A percentile compares a stretch with the other conserved stretches of the same genome.
Evolutionary conservation across 352 stramenopile genomes (phyloP).

Genomic region (Phytopythium kandeliae): DNA sequence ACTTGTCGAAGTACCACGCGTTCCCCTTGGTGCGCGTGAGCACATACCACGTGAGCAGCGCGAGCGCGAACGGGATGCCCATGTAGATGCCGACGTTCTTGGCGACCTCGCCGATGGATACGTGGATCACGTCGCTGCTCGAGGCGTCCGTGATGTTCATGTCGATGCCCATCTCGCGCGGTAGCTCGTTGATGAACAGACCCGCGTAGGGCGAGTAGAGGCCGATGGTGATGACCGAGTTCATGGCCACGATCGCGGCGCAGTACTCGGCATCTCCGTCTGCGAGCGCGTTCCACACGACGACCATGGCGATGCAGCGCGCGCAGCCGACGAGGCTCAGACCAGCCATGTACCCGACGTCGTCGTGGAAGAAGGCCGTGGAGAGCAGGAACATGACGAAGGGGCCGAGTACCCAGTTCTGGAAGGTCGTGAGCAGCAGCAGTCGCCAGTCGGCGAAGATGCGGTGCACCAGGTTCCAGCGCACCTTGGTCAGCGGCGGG

Average conservation of each 20-base stretch:
- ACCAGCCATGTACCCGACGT: conserved; percentile 48
- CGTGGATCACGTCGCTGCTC: conserved; percentile 21
- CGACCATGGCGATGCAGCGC: conserved; percentile 71
- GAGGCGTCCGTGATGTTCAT: conserved; percentile 11
- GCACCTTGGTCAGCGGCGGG: conserved; percentile 38
- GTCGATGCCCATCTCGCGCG: conserved; percentile 26
- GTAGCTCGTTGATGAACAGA: conserved; percentile 51
- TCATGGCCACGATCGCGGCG: conserved; percentile 59
- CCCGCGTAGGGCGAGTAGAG: conserved; percentile 55
- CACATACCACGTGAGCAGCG: conserved; percentile 27
- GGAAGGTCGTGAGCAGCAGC: conserved; percentile 44
- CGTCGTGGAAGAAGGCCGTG: conserved; percentile 33
- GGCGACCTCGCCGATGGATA: conserved; percentile 35
- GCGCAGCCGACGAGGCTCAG: conserved; percentile 56
- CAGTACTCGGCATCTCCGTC: conserved; percentile 58
- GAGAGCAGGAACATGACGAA: conserved; percentile 54
- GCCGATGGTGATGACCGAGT: conserved; percentile 53
- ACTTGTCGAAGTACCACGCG: conserved; percentile 37
- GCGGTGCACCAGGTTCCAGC: conserved; percentile 44
- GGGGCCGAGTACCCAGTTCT: conserved; percentile 52
- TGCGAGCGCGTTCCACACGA: conserved; percentile 63
- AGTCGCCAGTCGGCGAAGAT: conserved; percentile 36
- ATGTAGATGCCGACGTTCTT: conserved; percentile 61
- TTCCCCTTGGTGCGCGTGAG: conserved; percentile 28
- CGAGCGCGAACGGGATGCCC: conserved; percentile 38